Conservation (phyloP, 176 grass and related monocot species). For the Chloris gayana region DNA sequence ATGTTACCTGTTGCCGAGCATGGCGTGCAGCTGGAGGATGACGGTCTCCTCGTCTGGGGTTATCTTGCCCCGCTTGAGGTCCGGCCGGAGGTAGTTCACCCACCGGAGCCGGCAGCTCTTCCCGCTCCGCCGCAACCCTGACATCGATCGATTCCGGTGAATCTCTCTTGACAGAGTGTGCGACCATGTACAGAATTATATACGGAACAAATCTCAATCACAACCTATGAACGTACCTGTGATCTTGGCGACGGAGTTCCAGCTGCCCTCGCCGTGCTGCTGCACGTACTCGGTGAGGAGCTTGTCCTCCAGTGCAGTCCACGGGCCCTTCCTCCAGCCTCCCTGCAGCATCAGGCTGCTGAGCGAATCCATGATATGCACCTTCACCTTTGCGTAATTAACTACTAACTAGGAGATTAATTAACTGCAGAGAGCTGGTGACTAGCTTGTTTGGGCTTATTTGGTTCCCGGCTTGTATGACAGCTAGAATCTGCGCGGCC, state of each 20-base stretch:
- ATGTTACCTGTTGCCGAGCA: constrained; percentile 85
- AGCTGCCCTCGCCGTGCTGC: constrained; percentile 89
- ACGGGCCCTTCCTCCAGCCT: constrained; percentile 83
- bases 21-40: constrained; percentile 87
- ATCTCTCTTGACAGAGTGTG: not conserved
- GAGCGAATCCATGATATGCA: constrained; percentile 23
- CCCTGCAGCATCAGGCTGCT: constrained; percentile 51
- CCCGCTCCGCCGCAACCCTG: constrained; percentile 77
- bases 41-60: constrained; percentile 84
- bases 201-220: not conserved
- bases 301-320: constrained; percentile 88
- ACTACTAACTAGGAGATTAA: not conserved
- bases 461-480: constrained; percentile 54
- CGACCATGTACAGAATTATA: not conserved
- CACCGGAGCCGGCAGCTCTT: constrained; percentile 94
- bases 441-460: constrained; percentile 13
- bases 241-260: constrained; percentile 92
- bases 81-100: constrained; percentile 95
- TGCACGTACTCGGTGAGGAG: constrained; percentile 82
- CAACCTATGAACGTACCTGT: constrained; percentile 40
- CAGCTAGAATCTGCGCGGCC: constrained; percentile 60
- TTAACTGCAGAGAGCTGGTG: not conserved
- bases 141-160: not conserved
- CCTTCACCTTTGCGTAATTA: not conserved
- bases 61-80: constrained; percentile 94